These are phyloP conservation scores for Nannochloropsis limnetica DNA, from an alignment of 352 stramenopile genomes.

Conservation along the genomic window DNA sequence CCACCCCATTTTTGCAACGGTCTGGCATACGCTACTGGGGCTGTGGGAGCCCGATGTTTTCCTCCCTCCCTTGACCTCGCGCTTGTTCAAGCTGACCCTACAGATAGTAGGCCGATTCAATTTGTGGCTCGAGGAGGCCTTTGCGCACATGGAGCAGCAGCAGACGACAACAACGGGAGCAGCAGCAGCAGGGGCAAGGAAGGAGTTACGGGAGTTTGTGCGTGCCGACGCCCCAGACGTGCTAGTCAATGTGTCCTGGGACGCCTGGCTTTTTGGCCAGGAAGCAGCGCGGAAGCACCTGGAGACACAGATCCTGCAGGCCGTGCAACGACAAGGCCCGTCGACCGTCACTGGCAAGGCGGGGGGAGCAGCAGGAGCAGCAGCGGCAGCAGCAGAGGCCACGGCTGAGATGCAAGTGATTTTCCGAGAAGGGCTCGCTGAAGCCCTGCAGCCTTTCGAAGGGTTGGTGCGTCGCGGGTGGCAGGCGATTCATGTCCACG, in stretches of 20 bases:
- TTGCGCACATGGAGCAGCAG: neutral
- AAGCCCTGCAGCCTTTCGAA: slow-evolving; percentile 1
- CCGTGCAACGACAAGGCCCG: neutral
- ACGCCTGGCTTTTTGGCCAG: slow-evolving; percentile 9
- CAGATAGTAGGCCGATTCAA: neutral
- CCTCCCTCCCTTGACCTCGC: neutral
- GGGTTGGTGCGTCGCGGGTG: neutral
- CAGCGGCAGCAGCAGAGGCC: neutral
- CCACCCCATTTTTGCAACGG: slow-evolving; percentile 1
- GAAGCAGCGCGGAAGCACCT: neutral
- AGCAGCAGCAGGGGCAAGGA: neutral
- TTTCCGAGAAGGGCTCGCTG: neutral
- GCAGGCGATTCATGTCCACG: slow-evolving; percentile 2
- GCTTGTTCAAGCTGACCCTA: neutral
- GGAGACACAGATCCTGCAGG: neutral
- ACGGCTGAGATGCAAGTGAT: neutral
- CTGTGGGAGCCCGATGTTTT: slow-evolving; percentile 26
- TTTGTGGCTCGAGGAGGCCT: neutral
- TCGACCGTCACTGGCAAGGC: neutral
- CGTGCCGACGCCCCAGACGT: neutral
- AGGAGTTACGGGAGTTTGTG: neutral
- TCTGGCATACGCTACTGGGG: neutral
- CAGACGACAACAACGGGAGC: neutral
- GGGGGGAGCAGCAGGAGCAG: too few relatives aligned
- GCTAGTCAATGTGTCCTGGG: slow-evolving; percentile 1